Conservation (phyloP, 345 rosid species). For the Capsella bursapastoris region DNA sequence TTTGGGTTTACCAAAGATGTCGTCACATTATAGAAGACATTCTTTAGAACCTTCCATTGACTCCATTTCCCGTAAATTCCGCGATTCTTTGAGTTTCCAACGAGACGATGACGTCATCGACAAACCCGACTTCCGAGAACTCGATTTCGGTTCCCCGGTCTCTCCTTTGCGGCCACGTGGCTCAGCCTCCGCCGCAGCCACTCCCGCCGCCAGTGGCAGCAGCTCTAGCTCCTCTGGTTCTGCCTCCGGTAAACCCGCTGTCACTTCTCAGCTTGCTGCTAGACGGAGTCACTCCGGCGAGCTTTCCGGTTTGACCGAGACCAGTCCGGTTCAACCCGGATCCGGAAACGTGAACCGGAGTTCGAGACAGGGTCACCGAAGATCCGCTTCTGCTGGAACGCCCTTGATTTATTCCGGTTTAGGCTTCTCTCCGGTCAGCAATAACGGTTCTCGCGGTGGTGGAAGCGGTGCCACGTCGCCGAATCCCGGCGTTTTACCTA, state of each 20-base stretch:
- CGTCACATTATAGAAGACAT: constrained; percentile 56
- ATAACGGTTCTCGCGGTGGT: constrained; percentile 33
- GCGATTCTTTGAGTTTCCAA: constrained; percentile 52
- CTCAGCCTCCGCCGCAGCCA: constrained; percentile 35
- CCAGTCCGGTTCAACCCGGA: constrained; percentile 42
- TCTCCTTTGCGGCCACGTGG: constrained; percentile 66
- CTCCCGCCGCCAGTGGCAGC: constrained; percentile 43
- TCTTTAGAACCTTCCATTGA: constrained; percentile 44
- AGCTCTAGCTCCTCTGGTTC: constrained; percentile 49
- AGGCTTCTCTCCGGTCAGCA: constrained; percentile 46
- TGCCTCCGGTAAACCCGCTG: constrained; percentile 43
- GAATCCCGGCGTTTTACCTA: constrained; percentile 56
- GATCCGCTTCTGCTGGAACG: constrained; percentile 82
- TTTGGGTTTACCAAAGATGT: constrained; percentile 37
- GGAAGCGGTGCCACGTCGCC: constrained; percentile 51
- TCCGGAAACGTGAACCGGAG: constrained; percentile 43
- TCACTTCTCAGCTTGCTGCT: constrained; percentile 37
- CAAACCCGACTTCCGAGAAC: constrained; percentile 91
- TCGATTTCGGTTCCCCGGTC: constrained; percentile 83
- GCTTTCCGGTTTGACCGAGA: constrained; percentile 43
- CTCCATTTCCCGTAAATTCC: constrained; percentile 53
- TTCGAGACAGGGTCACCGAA: constrained; percentile 60
- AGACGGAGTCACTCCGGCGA: constrained; percentile 68
- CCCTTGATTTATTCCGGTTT: constrained; percentile 76
- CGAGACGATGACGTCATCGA: constrained; percentile 48